Conservation (phyloP, 2,329 filamentous ascomycete species). For the Aspergillus sp. region DNA sequence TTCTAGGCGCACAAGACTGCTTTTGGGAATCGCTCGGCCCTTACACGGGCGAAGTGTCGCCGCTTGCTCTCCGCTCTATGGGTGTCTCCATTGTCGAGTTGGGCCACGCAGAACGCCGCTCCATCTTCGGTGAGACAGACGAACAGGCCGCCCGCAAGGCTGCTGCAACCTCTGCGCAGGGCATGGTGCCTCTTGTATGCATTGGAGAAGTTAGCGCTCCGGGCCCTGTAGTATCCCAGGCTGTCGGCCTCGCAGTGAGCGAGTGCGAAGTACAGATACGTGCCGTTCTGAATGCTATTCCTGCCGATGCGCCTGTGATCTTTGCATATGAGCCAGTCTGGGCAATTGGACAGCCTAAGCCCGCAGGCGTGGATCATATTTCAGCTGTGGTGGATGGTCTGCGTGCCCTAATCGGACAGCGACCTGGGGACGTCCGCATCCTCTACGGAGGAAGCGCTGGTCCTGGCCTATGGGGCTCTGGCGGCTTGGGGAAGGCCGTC, state of each 20-base stretch:
- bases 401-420: slow-evolving; percentile 56
- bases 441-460: slow-evolving; percentile 84
- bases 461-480: slow-evolving; percentile 68
- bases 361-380: slow-evolving; percentile 74
- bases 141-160: slow-evolving; percentile 70
- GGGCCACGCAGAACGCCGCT: slow-evolving; percentile 77
- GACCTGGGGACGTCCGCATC: slow-evolving; percentile 67
- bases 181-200: slow-evolving; percentile 77
- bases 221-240: slow-evolving; percentile 50
- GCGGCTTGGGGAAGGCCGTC: slow-evolving; percentile 66
- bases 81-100: slow-evolving; percentile 76
- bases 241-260: slow-evolving; percentile 62
- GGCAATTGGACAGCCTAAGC: slow-evolving; percentile 78
- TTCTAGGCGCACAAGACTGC: slow-evolving; percentile 76
- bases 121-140: slow-evolving; percentile 77
- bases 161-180: slow-evolving; percentile 67
- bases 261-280: slow-evolving; percentile 71
- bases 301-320: slow-evolving; percentile 68
- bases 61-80: slow-evolving; percentile 66
- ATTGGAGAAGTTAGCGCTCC: slow-evolving; percentile 70
- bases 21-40: slow-evolving; percentile 72
- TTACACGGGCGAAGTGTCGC: slow-evolving; percentile 78
- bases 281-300: slow-evolving; percentile 64
- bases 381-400: slow-evolving; percentile 70
- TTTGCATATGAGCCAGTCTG: slow-evolving; percentile 88